A percentile compares a stretch with the other conserved stretches of the same genome.
phyloP scores from a whole-genome alignment of 305 asterid genomes.

The Striga hermonthica region DNA sequence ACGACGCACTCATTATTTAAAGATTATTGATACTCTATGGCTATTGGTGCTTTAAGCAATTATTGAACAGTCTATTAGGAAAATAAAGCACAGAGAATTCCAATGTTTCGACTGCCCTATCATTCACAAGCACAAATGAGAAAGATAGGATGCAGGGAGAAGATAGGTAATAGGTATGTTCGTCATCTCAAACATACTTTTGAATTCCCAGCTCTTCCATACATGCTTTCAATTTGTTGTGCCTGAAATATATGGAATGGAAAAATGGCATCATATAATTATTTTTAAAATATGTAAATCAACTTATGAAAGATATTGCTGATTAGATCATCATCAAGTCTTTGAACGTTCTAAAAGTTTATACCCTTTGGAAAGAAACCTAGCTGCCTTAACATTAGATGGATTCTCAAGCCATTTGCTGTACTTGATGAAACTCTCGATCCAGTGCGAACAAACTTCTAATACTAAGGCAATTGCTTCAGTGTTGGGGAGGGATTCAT shows the following conservation, averaged over 20 bases:
- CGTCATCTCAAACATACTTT: constrained; percentile 57
- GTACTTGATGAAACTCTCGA: constrained; percentile 85
- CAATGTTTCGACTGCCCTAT: constrained; percentile 23
- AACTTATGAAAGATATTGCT: constrained; percentile 20
- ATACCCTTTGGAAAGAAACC: constrained; percentile 89
- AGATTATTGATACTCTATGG: not conserved
- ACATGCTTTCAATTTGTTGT: constrained; percentile 65
- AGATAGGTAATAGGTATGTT: constrained; percentile 3
- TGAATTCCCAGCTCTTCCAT: constrained; percentile 69
- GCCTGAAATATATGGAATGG: constrained; percentile 52
- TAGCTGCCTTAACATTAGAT: constrained; percentile 84
- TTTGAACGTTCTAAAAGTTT: constrained; percentile 28
- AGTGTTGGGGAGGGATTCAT: constrained; percentile 59
- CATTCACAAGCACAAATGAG: constrained; percentile 19
- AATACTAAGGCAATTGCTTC: constrained; percentile 77
- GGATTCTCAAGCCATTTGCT: constrained; percentile 91
- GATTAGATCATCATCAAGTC: constrained; percentile 23
- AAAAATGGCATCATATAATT: constrained; percentile 25
- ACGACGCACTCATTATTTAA: constrained; percentile 16
- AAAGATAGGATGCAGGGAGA: constrained; percentile 27
- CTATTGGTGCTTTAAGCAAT: constrained; percentile 15
- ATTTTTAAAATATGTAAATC: constrained; percentile 26
- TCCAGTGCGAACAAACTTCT: constrained; percentile 92
- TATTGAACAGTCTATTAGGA: constrained; percentile 24
- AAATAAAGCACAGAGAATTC: constrained; percentile 18